Percentiles rank a stretch among this genome's conserved stretches.
Evolutionary conservation across 108 stramenopile genomes (phyloP).

Genomic region (Cylindrotheca fusiformis): DNA sequence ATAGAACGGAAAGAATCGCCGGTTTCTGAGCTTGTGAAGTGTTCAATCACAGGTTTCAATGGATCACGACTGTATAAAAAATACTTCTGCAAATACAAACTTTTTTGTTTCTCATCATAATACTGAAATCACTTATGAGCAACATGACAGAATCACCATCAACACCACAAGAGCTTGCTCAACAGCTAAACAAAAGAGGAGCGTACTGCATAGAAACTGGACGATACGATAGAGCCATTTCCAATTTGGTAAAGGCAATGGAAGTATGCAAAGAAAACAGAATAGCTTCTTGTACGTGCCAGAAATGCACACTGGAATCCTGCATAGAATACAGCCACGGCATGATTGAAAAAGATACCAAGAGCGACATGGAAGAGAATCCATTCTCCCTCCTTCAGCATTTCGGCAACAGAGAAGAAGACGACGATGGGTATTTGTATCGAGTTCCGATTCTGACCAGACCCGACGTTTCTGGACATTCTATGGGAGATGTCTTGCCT

Average conservation of each 20-base stretch:
- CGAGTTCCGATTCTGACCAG: constrained; percentile 20
- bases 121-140: no score
- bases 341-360: not conserved
- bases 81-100: no score
- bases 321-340: not conserved
- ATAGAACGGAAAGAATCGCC: no score
- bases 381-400: not conserved
- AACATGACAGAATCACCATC: not conserved
- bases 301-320: not conserved
- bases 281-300: not conserved
- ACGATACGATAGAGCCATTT: constrained; percentile 15
- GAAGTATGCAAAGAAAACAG: constrained; percentile 3
- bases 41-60: no score
- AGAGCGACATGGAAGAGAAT: not conserved
- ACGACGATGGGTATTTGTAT: constrained; percentile 16
- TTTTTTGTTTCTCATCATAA: no score
- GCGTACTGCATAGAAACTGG: constrained; percentile 19
- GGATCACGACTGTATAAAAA: no score
- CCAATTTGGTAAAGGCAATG: constrained; percentile 14
- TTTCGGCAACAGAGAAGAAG: not conserved
- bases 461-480: constrained; percentile 15
- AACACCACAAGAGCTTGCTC: constrained; percentile 12
- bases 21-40: no score
- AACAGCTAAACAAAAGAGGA: constrained; percentile 28
- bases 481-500: constrained; percentile 22